Evolutionary conservation across 2,329 filamentous ascomycete genomes (phyloP), one percentile per base, ranked within the genome.

Genomic region (Fusarium pseudograminearum): DNA sequence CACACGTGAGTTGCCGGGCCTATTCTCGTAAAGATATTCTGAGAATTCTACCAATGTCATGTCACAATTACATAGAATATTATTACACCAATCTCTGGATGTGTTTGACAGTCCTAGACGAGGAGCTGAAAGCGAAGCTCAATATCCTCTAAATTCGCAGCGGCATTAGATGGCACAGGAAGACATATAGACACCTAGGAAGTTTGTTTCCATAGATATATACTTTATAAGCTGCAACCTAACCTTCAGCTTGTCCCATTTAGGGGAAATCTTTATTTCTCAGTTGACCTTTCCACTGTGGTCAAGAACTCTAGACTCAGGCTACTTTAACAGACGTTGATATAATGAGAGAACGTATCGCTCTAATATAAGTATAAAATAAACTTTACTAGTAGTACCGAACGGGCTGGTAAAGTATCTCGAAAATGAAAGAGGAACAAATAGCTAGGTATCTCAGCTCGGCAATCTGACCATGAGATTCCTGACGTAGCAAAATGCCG

Each of bases 91-190:
- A 2, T 40, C 15, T 40, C 4, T 40, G 2, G 6, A 14, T 40
- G 6, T 40, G 3, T 8, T 15, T 22, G 7, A 1, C 7, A 7
- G 36, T 40, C 20, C n/a, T 40, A 11, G 3, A 7, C 11, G n/a
- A 14, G 5, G 6, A 4, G 5, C 12, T 1, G 4, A 7, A 40
- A 20, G 20, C n/a, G 5, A 12, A 40, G 1, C 11, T 10, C 10
- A 2, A 20, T 20, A 2, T 4, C 18, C 33, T 2, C 1, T 7
- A 8, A 20, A 20, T 14, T 20, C 10, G 10, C 11, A 20, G 11
- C 2, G 12, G 12, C 5, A 20, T 14, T 1, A 20, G n/a, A 20
- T n/a, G 7, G 11, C 5, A 7, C 5, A 40, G 1, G 2, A 4
- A 14, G 11, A 20, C 3, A 20, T 4, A 3, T 5, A 30, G 1